Percentiles rank a stretch among this genome's conserved stretches.
Conservation (phyloP, 768 basidiomycete genomes). For the Naganishia friedmannii region DNA sequence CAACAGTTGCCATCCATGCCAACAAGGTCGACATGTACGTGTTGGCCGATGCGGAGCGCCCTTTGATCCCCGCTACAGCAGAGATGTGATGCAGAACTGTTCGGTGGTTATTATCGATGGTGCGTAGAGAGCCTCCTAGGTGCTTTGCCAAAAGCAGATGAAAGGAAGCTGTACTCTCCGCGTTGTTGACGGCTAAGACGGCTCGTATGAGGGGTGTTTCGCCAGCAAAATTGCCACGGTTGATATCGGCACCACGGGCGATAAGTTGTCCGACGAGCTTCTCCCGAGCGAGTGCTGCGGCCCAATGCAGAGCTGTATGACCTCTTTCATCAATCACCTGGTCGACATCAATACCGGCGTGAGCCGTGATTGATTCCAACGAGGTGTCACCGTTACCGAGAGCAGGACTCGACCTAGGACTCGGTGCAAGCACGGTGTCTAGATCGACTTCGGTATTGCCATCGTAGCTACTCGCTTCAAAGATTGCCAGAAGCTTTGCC, state of each 20-base stretch:
- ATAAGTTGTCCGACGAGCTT: constrained; percentile 69
- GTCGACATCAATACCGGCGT: constrained; percentile 63
- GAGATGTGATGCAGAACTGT: constrained; percentile 88
- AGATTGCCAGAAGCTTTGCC: constrained; percentile 47
- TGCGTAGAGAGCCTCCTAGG: constrained; percentile 73
- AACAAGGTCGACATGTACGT: constrained; percentile 91
- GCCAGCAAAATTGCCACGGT: constrained; percentile 86
- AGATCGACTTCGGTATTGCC: constrained; percentile 38
- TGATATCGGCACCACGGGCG: constrained; percentile 74
- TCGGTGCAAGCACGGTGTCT: constrained; percentile 9
- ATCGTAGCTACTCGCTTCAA: constrained; percentile 36
- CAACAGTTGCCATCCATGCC: constrained; percentile 74
- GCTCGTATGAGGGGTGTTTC: constrained; percentile 93
- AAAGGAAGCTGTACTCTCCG: constrained; percentile 70
- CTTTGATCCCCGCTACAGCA: constrained; percentile 84
- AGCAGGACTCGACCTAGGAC: constrained; percentile 29
- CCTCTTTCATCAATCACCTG: constrained; percentile 89
- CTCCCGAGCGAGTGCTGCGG: constrained; percentile 75
- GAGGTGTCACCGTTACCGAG: constrained; percentile 35
- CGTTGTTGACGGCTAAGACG: constrained; percentile 80
- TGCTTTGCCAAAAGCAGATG: constrained; percentile 60
- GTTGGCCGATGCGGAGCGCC: constrained; percentile 74
- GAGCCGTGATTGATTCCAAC: constrained; percentile 24
- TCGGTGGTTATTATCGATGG: constrained; percentile 79
- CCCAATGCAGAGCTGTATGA: constrained; percentile 90